phyloP scores from a whole-genome alignment of 1,284 basidiomycete species.

The Marasmius oreades region DNA sequence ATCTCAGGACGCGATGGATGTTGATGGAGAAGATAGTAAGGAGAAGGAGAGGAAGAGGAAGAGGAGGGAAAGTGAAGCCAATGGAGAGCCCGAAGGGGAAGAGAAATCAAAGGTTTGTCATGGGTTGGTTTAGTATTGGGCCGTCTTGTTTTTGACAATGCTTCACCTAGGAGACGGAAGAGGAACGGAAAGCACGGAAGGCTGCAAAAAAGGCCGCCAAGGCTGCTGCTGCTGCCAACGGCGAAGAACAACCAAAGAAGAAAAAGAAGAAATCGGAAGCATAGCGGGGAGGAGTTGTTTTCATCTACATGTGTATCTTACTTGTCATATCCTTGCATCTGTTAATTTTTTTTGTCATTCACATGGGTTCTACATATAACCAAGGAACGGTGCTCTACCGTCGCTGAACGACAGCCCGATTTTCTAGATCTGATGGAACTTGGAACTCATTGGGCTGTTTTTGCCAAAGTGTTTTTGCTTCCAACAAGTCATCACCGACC shows the following conservation, averaged over 20 bases:
- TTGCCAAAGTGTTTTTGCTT: too few species aligned
- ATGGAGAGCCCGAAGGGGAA: slow-evolving; percentile 36
- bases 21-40: slow-evolving; percentile 42
- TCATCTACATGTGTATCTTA: too few species aligned
- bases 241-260: slow-evolving; percentile 58
- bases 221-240: slow-evolving; percentile 46
- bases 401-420: too few species aligned
- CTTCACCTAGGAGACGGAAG: slow-evolving; percentile 55
- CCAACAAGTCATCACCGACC: too few species aligned
- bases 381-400: too few species aligned
- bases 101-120: slow-evolving; percentile 38
- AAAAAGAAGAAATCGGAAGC: slow-evolving; percentile 68
- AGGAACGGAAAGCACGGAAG: slow-evolving; percentile 70
- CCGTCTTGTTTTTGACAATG: slow-evolving; percentile 3
- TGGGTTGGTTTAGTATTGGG: neutral
- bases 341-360: neutral
- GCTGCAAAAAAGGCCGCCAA: slow-evolving; percentile 72
- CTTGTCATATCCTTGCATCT: too few species aligned
- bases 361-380: too few species aligned
- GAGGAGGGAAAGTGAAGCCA: slow-evolving; percentile 56
- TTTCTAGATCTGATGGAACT: too few species aligned
- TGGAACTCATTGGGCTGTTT: too few species aligned
- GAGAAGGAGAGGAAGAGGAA: slow-evolving; percentile 73
- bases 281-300: slow-evolving; percentile 19
- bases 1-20: slow-evolving; percentile 39